Evolutionary conservation across 2,329 filamentous ascomycete species (phyloP).

Genomic region (Plenodomus biglobosus): DNA sequence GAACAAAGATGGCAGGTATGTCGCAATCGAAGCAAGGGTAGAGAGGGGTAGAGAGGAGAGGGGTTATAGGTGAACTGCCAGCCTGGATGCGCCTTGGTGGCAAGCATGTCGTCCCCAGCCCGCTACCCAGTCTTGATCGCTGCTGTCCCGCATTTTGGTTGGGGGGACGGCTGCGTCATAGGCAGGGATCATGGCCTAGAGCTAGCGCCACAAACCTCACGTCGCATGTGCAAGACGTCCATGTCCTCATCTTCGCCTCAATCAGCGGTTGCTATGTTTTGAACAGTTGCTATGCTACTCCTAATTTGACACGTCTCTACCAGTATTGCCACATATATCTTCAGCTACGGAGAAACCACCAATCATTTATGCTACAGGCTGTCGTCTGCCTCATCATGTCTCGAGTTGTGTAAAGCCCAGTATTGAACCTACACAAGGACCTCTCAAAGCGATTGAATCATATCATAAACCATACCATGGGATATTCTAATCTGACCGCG

Average conservation of each 20-base stretch:
- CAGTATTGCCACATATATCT: too few species aligned
- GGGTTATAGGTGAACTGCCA: neutral
- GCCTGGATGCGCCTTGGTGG: constrained; percentile 16
- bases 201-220: constrained; percentile 12
- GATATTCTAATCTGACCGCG: too few species aligned
- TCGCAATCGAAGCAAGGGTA: neutral
- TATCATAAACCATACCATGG: too few species aligned
- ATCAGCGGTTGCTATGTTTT: neutral
- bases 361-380: too few species aligned
- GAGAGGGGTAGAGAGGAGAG: neutral
- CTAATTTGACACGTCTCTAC: neutral
- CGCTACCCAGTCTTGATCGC: constrained; percentile 15
- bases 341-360: too few species aligned
- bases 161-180: constrained; percentile 31
- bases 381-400: too few species aligned
- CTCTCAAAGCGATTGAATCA: too few species aligned
- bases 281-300: neutral
- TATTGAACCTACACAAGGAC: too few species aligned
- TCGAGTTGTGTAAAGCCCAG: too few species aligned
- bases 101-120: constrained; percentile 25
- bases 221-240: neutral
- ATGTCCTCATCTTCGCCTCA: neutral
- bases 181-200: constrained; percentile 21
- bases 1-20: neutral
- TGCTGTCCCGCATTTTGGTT: constrained; percentile 18